Evolutionary conservation across 192 early-diverging fungal genomes (phyloP), one percentile per base, ranked within the genome.

Genomic region (Dissophora ornata): DNA sequence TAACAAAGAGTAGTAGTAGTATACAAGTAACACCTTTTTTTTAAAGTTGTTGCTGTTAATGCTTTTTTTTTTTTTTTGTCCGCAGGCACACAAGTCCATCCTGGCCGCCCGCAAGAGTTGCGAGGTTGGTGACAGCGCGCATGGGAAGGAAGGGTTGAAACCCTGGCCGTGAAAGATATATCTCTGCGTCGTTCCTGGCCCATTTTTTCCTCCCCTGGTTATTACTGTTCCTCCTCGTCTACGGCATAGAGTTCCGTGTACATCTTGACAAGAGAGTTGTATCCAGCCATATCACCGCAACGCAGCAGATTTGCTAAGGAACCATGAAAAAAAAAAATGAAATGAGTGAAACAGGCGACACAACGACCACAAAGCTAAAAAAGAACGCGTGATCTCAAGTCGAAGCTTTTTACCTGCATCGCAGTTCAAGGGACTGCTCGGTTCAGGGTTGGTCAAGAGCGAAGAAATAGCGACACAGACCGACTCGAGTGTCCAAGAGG

Each of bases 401-500:
- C n/a, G n/a, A n/a, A n/a, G n/a, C n/a, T n/a, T n/a, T n/a, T 55
- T 32, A 79, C 81, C 81, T 65, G 94, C 95, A 81, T 98, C 97
- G 77, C 94, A 95, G 77, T 99, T 97, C 47, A 98, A 79, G 22
- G 96, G 97, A 60, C 91, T 93, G 67, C 90, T 88, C 21, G 95
- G 93, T 75, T 94, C 95, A 16, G 97, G 97, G 52, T 88, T 86
- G 46, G 87, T 87, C n/a, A 98, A 77, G 34, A 98, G 84, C 28
- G 93, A 84, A 24, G 86, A 87, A 26, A 99, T 90, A 32, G 96
- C 96, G 32, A 93, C 64, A 57, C 93, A 90, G 0, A 93, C 89
- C 5, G 94, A 93, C 34, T 92, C 81, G 19, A 99, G 86, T 33
- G 95, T 98, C 95, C 95, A 99, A 18, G 95, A 92, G 11, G 97